Evolutionary conservation across 2,329 filamentous ascomycete genomes (phyloP), one percentile per base, ranked within the genome.

Genomic region (Trichoderma brevicompactum): DNA sequence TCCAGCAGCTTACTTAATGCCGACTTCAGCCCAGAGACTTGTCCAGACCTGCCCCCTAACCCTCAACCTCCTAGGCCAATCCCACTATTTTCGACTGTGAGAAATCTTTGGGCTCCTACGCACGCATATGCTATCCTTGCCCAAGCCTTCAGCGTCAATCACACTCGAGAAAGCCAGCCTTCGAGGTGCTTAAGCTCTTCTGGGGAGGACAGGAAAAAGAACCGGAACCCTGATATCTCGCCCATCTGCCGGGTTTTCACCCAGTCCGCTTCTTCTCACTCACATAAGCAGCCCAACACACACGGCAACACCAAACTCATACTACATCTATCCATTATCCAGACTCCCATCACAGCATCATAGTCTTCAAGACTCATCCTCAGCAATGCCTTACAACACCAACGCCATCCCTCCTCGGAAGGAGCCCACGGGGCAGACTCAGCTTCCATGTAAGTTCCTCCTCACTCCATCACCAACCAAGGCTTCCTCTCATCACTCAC

Each of bases 371-470:
- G 19, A 15, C 36, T 7, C n/a, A 17, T 23, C 44, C 12, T 7
- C 36, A 38, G 78, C 17, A 56, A 97, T 98, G 94, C 91, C 94
- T 32, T 94, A 95, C 81, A 97, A 97, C 79, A 94, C 92, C 70
- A 88, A 89, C 3, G 89, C 92, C 17, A 95, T 95, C 65, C 86
- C 90, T 70, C 91, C 91, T 44, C 82, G 90, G 67, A 89, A 92
- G 75, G 92, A 96, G 78, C 86, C 92, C 52, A 96, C 91, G 2
- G 94, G 94, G 70, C 89, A 92, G 69, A 91, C 91, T 23, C 90
- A 92, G 70, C 86, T 98, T 38, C 94, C 94, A 8, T 82, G 94
- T 97, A 82, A 79, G 91, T 82, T n/a, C 3, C 3, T 28, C 15
- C 8, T 5, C 2, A 5, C 36, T 7, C 8, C 58, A 38, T 38